Evolutionary conservation across 2,329 filamentous ascomycete species (phyloP).

Genomic region (Verticillium alfalfae): DNA sequence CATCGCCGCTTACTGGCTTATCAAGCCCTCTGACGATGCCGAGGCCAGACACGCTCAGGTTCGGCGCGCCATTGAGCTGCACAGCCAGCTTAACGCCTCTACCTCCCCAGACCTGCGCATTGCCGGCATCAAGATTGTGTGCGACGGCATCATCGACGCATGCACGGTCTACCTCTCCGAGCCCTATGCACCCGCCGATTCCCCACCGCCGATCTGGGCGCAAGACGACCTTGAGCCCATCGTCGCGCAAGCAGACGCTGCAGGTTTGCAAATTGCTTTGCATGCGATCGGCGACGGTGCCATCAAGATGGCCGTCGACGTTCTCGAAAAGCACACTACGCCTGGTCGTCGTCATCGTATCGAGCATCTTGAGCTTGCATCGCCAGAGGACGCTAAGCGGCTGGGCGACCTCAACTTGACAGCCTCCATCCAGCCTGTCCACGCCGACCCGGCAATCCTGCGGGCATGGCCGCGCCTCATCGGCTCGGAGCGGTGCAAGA

Average conservation of each 20-base stretch:
- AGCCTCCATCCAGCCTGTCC: constrained; percentile 42
- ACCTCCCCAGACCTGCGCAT: constrained; percentile 33
- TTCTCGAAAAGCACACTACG: constrained; percentile 27
- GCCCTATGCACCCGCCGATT: constrained; percentile 35
- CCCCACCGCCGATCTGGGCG: constrained; percentile 44
- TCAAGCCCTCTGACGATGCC: constrained; percentile 37
- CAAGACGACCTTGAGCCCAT: constrained; percentile 41
- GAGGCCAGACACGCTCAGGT: constrained; percentile 41
- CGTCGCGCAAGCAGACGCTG: constrained; percentile 39
- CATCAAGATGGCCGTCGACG: constrained; percentile 43
- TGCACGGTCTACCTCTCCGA: constrained; percentile 51
- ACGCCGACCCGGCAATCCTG: constrained; percentile 48
- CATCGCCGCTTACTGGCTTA: constrained; percentile 52
- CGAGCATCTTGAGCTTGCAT: constrained; percentile 52
- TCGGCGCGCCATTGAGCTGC: constrained; percentile 40
- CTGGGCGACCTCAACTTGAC: constrained; percentile 47
- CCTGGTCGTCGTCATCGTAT: constrained; percentile 45
- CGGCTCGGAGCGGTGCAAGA: constrained; percentile 39
- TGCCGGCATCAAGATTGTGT: constrained; percentile 53
- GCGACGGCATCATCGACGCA: constrained; percentile 52
- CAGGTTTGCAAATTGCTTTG: constrained; percentile 47
- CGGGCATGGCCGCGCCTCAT: constrained; percentile 49
- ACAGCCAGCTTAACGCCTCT: constrained; percentile 23
- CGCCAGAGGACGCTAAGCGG: constrained; percentile 40
- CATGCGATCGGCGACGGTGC: constrained; percentile 55